A percentile compares a stretch with the other conserved stretches of the same genome.
Conservation (phyloP, 139 green algal species). For the Protoeuglena noctilucae region DNA sequence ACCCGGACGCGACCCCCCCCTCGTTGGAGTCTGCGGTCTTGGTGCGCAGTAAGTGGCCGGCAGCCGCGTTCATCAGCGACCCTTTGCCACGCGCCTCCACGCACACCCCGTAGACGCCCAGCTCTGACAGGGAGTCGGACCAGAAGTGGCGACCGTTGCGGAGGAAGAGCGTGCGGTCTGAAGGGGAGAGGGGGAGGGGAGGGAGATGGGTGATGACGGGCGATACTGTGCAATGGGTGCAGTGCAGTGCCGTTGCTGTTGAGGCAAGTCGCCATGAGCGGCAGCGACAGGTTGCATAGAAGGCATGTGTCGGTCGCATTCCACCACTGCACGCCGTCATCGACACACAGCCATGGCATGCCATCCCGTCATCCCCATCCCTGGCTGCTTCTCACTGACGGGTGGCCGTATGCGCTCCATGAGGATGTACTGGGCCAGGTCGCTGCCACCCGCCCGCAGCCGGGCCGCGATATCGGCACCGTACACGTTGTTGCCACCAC, state of each 20-base stretch:
- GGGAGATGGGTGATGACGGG: no score
- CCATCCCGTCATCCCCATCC: no score
- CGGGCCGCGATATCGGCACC: conserved; percentile 35
- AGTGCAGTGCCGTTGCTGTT: no score
- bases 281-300: no score
- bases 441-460: conserved; percentile 23
- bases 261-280: no score
- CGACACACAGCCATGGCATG: no score
- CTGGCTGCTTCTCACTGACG: conserved; percentile 19
- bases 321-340: no score
- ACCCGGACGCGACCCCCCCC: conserved; percentile 84
- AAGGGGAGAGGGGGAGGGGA: not conserved
- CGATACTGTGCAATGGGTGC: no score
- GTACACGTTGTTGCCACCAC: conserved; percentile 96
- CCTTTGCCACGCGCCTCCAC: conserved; percentile 10
- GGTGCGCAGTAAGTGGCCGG: conserved; percentile 81
- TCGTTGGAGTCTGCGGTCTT: conserved; percentile 71
- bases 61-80: conserved; percentile 59
- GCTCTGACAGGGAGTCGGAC: conserved; percentile 71
- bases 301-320: no score
- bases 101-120: conserved; percentile 76
- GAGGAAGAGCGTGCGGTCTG: conserved; percentile 40
- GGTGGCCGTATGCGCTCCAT: conserved; percentile 91
- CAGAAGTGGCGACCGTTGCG: conserved; percentile 34
- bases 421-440: conserved; percentile 75